Evolutionary conservation across 2,329 filamentous ascomycete species (phyloP).

Genomic region (Diatrype stigma): DNA sequence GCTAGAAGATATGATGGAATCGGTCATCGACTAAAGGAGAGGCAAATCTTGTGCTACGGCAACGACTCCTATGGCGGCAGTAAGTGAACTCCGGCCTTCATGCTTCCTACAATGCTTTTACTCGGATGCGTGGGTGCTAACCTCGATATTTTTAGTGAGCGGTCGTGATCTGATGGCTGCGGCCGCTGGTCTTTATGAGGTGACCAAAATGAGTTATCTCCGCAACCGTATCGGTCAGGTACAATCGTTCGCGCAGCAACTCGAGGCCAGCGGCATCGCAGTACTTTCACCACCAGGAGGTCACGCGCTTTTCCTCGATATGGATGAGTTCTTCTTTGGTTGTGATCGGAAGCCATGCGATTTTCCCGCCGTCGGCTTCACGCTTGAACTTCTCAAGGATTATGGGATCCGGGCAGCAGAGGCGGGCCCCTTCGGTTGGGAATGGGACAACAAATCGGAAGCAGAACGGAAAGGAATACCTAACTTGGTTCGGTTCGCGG

Average conservation of each 20-base stretch:
- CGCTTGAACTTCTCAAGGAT: conserved; percentile 12
- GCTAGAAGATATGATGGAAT: conserved; percentile 11
- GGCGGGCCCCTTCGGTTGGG: conserved; percentile 14
- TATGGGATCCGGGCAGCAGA: conserved; percentile 14
- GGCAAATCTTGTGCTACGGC: conserved; percentile 17
- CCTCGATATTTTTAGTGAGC: conserved; percentile 10
- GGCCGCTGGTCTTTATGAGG: conserved; percentile 13
- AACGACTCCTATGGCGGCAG: conserved; percentile 19
- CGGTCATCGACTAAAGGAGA: conserved; percentile 11
- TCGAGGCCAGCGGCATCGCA: conserved; percentile 6
- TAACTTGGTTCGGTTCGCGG: conserved; percentile 16
- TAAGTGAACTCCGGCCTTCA: conserved; percentile 4
- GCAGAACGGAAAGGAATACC: conserved; percentile 9
- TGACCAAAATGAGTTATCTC: conserved; percentile 12
- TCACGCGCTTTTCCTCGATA: conserved; percentile 18
- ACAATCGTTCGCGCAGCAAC: conserved; percentile 10
- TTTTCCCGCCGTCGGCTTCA: conserved; percentile 15
- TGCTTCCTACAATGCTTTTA: no score
- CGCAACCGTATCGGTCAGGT: conserved; percentile 12
- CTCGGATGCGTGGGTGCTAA: not conserved
- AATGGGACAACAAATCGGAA: conserved; percentile 16
- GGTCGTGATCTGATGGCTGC: conserved; percentile 16
- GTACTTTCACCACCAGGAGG: conserved; percentile 13
- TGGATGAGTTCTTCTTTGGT: conserved; percentile 17
- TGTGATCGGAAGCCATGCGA: conserved; percentile 12